phyloP scores from a whole-genome alignment of 2,329 filamentous ascomycete genomes.

The Sporothrix sp. region DNA sequence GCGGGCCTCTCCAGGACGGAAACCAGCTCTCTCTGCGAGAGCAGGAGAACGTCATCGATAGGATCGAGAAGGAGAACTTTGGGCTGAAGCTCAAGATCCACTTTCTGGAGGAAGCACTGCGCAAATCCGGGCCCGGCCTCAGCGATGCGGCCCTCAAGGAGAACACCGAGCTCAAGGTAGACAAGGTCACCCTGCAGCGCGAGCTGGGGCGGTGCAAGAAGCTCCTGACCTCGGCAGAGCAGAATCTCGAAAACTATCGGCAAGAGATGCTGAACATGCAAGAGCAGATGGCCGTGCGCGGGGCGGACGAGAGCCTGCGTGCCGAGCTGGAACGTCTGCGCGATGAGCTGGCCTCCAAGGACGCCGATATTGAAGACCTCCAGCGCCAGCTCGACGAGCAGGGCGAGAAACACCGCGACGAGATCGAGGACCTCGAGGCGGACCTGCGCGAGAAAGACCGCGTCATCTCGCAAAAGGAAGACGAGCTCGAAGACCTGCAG shows the following conservation, averaged over 20 bases:
- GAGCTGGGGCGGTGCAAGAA: constrained; percentile 84
- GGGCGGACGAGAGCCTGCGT: constrained; percentile 60
- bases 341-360: constrained; percentile 46
- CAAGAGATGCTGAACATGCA: constrained; percentile 74
- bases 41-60: constrained; percentile 90
- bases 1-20: constrained; percentile 67
- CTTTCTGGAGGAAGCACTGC: constrained; percentile 83
- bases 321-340: constrained; percentile 50
- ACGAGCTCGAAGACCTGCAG: constrained; percentile 49
- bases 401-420: constrained; percentile 59
- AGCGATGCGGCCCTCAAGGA: constrained; percentile 83
- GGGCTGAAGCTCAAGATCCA: constrained; percentile 94
- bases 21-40: constrained; percentile 88
- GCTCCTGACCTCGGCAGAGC: constrained; percentile 69
- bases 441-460: constrained; percentile 68
- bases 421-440: constrained; percentile 65
- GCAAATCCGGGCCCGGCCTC: constrained; percentile 80
- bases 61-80: constrained; percentile 97
- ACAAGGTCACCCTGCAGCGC: constrained; percentile 78
- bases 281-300: constrained; percentile 67
- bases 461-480: constrained; percentile 61
- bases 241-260: constrained; percentile 74
- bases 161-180: constrained; percentile 92
- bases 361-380: constrained; percentile 51
- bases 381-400: constrained; percentile 48